Conservation (phyloP, 164 flowering plant genomes). For the Umbellularia californica region DNA sequence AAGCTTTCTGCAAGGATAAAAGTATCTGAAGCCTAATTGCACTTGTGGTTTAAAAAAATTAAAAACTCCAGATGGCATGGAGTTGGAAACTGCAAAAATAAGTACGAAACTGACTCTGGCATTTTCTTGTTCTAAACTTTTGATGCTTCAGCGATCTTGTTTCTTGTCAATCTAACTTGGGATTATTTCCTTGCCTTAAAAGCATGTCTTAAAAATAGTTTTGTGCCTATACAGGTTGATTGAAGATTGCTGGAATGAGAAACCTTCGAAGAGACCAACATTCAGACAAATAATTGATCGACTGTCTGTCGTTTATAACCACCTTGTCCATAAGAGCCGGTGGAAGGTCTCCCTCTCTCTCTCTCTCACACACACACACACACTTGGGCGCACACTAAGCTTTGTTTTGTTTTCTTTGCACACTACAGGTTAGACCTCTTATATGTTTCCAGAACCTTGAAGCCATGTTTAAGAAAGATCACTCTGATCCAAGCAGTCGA, state of each 20-base stretch:
- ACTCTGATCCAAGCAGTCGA: slow-evolving; percentile 38
- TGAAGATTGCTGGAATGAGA: slow-evolving; percentile 85
- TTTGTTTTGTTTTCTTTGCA: not conserved
- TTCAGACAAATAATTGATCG: slow-evolving; percentile 65
- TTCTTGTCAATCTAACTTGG: not conserved
- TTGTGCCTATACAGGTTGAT: slow-evolving; percentile 53
- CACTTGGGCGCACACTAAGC: not conserved
- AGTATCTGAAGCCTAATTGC: not conserved
- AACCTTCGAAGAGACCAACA: slow-evolving; percentile 73
- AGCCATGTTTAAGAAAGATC: slow-evolving; percentile 55
- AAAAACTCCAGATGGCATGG: not conserved
- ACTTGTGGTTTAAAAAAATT: not conserved
- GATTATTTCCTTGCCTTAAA: not conserved
- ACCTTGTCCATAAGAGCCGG: slow-evolving; percentile 38
- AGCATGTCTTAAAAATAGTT: not conserved
- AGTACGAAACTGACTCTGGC: not conserved
- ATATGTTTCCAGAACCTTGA: slow-evolving; percentile 63
- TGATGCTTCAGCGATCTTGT: not conserved
- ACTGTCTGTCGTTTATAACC: slow-evolving; percentile 49
- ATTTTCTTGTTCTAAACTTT: not conserved
- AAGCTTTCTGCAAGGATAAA: not conserved
- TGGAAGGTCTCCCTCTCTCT: slow-evolving; percentile 65
- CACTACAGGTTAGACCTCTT: slow-evolving; percentile 51
- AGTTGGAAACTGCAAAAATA: not conserved
- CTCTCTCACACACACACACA: not conserved